phyloP scores from a whole-genome alignment of 305 asterid genomes.

The Fraxinus xanthoxyloides region DNA sequence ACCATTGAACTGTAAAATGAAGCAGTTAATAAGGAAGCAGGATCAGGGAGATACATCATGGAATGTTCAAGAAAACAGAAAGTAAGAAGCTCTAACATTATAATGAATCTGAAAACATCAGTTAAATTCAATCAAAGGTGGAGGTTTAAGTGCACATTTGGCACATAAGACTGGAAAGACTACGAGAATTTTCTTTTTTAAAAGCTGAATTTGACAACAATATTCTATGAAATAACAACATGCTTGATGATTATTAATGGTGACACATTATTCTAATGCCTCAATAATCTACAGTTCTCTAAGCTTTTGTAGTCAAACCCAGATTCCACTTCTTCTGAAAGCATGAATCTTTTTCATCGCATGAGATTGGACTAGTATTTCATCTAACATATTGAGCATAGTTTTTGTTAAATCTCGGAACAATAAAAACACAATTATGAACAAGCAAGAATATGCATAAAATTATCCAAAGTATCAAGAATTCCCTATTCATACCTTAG shows the following conservation, averaged over 20 bases:
- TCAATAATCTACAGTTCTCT: background rate
- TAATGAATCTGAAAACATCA: background rate
- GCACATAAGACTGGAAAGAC: too few species aligned
- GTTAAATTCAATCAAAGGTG: background rate
- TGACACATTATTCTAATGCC: background rate
- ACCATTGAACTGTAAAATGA: conserved; percentile 62
- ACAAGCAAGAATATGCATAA: background rate
- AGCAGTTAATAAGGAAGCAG: background rate
- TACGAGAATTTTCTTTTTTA: background rate
- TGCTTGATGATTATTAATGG: background rate
- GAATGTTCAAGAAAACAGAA: background rate
- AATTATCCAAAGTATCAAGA: background rate
- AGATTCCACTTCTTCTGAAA: too few species aligned
- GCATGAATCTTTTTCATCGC: too few species aligned
- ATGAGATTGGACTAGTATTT: background rate
- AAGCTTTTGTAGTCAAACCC: background rate
- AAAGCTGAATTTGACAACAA: background rate
- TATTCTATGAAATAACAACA: background rate
- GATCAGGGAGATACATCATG: background rate
- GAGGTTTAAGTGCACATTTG: background rate
- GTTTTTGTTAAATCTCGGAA: background rate
- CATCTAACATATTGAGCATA: background rate
- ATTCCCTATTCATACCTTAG: conserved; percentile 45
- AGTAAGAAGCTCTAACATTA: background rate
- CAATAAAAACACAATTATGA: background rate